Evolutionary conservation across 257 asterid genomes (phyloP).

Genomic region (Solanum microdontum): DNA sequence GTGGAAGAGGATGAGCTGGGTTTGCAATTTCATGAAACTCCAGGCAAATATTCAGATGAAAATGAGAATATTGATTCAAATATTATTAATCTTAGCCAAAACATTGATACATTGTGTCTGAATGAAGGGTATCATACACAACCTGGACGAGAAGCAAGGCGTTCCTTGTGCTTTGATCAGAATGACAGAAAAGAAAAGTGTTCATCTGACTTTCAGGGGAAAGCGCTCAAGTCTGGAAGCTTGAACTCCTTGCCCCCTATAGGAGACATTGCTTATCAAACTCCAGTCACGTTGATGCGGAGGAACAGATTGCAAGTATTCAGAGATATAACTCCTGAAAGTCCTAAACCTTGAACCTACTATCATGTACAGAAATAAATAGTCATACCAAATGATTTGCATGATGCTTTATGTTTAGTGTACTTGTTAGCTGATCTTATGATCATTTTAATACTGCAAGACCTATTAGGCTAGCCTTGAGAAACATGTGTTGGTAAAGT

Average conservation of each 20-base stretch:
- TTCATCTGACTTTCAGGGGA: conserved; percentile 16
- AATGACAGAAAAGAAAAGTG: not conserved
- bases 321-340: conserved; percentile 35
- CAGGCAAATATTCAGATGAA: conserved; percentile 2
- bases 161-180: conserved; percentile 32
- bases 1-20: conserved; percentile 59
- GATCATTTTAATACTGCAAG: not conserved
- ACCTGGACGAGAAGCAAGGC: conserved; percentile 33
- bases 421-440: not conserved
- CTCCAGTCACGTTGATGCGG: conserved; percentile 1
- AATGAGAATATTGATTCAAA: conserved; percentile 26
- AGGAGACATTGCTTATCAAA: conserved; percentile 2
- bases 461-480: not conserved
- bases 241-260: not conserved
- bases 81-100: conserved; percentile 15
- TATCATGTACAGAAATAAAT: not conserved
- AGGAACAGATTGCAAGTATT: conserved; percentile 50
- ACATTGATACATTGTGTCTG: conserved; percentile 17
- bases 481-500: not conserved
- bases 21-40: conserved; percentile 8
- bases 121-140: conserved; percentile 52
- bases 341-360: conserved; percentile 9
- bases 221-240: conserved; percentile 23
- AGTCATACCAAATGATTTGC: not conserved
- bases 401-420: not conserved